Percentiles rank a stretch among this genome's conserved stretches.
phyloP scores from a whole-genome alignment of 2,329 filamentous ascomycete species.

The Orbilia oligospora region DNA sequence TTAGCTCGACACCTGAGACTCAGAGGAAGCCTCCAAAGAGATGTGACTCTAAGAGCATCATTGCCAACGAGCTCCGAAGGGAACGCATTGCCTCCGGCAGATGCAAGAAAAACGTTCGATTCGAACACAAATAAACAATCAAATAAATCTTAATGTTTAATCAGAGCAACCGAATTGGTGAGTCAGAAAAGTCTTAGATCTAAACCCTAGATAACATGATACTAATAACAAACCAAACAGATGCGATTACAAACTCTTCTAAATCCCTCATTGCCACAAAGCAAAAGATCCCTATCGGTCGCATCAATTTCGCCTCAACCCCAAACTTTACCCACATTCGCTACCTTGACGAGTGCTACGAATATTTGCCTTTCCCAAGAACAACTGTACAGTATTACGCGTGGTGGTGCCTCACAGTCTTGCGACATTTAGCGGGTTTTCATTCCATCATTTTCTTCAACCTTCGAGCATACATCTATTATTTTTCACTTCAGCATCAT shows the following conservation, averaged over 20 bases:
- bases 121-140: constrained; percentile 55
- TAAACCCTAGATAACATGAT: constrained; percentile 12
- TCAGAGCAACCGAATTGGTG: constrained; percentile 54
- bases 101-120: constrained; percentile 60
- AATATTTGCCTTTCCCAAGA: constrained; percentile 50
- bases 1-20: constrained; percentile 53
- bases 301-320: constrained; percentile 43
- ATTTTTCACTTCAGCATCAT: constrained; percentile 36
- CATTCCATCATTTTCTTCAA: constrained; percentile 46
- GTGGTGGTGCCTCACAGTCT: constrained; percentile 57
- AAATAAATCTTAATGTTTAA: constrained; percentile 20
- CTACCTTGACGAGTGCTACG: constrained; percentile 52
- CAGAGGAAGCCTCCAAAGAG: constrained; percentile 58
- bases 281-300: constrained; percentile 35
- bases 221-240: constrained; percentile 42
- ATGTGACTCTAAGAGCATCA: constrained; percentile 60
- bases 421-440: constrained; percentile 61
- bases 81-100: constrained; percentile 53
- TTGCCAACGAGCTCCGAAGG: constrained; percentile 57
- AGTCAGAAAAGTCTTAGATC: constrained; percentile 39
- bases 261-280: constrained; percentile 42
- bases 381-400: constrained; percentile 61
- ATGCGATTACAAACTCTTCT: constrained; percentile 54
- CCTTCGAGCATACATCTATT: constrained; percentile 39
- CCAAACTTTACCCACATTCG: constrained; percentile 54